Percentiles rank a stretch among this genome's conserved stretches.
These are phyloP conservation scores for Boletus semigastroideus DNA, from an alignment of 1,284 basidiomycete species.

Conservation along the genomic window DNA sequence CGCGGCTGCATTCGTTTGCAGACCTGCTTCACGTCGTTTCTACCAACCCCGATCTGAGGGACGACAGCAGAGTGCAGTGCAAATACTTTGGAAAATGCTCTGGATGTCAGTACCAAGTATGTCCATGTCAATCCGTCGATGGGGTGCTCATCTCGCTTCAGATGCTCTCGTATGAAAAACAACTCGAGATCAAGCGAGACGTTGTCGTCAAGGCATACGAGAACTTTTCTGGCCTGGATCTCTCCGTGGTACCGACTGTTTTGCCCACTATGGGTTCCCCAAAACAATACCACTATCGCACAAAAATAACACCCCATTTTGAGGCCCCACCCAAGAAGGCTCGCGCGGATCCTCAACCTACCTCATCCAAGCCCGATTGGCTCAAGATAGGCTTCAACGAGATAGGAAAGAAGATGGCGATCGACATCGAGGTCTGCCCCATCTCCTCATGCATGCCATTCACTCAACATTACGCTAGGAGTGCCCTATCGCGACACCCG, in stretches of 20 bases:
- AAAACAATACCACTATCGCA: slow-evolving; percentile 88
- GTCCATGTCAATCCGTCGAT: background rate
- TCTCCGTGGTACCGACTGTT: slow-evolving; percentile 62
- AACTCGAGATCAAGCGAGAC: slow-evolving; percentile 82
- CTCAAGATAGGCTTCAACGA: slow-evolving; percentile 90
- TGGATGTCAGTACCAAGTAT: slow-evolving; percentile 77
- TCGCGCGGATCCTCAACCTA: slow-evolving; percentile 36
- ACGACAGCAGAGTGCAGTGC: slow-evolving; percentile 68
- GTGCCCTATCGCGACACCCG: slow-evolving; percentile 88
- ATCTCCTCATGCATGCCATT: background rate
- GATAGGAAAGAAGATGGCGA: slow-evolving; percentile 71
- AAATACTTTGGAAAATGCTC: slow-evolving; percentile 85
- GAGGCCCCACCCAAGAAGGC: slow-evolving; percentile 70
- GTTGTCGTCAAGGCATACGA: slow-evolving; percentile 88
- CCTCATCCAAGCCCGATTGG: slow-evolving; percentile 52
- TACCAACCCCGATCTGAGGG: slow-evolving; percentile 66
- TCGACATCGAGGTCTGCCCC: slow-evolving; percentile 88
- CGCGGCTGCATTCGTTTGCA: slow-evolving; percentile 70
- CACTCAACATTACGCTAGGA: slow-evolving; percentile 50
- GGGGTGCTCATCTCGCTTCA: slow-evolving; percentile 33
- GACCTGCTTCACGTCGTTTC: slow-evolving; percentile 72
- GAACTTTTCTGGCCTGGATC: slow-evolving; percentile 74
- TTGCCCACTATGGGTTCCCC: slow-evolving; percentile 84
- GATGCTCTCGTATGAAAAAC: slow-evolving; percentile 87
- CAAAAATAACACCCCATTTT: slow-evolving; percentile 98